phyloP scores from a whole-genome alignment of 768 basidiomycete species.

The Hericium coralloides region DNA sequence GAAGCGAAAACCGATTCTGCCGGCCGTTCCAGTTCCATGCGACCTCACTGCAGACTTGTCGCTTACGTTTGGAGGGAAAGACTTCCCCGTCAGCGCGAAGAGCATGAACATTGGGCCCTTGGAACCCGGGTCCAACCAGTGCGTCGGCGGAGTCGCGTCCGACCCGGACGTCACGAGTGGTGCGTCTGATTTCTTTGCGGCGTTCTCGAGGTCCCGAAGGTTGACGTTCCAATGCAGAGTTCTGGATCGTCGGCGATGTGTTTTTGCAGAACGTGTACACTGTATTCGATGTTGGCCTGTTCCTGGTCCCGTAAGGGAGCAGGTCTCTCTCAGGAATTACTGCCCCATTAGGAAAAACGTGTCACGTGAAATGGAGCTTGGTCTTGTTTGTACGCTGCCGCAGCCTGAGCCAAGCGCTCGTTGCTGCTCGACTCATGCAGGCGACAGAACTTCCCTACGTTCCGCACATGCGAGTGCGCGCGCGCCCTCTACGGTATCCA shows the following conservation, averaged over 20 bases:
- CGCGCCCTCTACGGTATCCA: too few relatives aligned
- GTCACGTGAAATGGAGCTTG: too few relatives aligned
- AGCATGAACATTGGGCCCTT: constrained; percentile 19
- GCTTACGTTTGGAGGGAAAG: constrained; percentile 22
- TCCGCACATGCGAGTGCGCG: too few relatives aligned
- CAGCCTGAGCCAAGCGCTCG: too few relatives aligned
- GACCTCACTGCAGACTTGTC: constrained; percentile 10
- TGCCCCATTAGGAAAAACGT: too few relatives aligned
- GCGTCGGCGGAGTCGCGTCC: constrained; percentile 12
- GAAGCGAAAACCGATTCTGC: background rate
- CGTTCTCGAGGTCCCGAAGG: background rate
- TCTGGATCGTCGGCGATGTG: constrained; percentile 7
- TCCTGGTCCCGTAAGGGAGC: too few relatives aligned
- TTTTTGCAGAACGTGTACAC: constrained; percentile 6
- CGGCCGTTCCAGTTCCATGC: constrained; percentile 12
- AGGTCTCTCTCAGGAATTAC: too few relatives aligned
- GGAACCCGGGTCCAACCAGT: constrained; percentile 11
- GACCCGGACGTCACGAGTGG: background rate
- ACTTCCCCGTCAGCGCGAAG: constrained; percentile 16
- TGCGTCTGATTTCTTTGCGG: background rate
- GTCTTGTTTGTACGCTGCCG: too few relatives aligned
- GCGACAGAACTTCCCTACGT: too few relatives aligned
- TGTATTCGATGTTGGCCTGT: constrained; percentile 3
- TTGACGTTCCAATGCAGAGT: background rate
- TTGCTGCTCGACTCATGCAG: too few relatives aligned